Conservation (phyloP, 2,329 filamentous ascomycete genomes). For the Pseudovirgaria hyperparasitica region DNA sequence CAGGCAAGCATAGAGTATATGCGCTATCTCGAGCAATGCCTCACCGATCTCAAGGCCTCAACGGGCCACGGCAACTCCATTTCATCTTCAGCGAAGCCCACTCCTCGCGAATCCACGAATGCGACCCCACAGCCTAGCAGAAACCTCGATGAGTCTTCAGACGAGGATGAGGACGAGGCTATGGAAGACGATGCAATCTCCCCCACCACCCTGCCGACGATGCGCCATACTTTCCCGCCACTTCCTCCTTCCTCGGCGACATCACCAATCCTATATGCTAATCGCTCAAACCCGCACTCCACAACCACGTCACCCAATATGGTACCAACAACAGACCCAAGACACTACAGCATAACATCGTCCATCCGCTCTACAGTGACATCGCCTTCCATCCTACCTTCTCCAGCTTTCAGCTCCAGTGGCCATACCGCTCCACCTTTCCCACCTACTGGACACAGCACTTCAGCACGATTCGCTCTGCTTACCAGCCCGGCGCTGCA, state of each 20-base stretch:
- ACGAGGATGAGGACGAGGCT: constrained; percentile 37
- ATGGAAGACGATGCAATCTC: constrained; percentile 25
- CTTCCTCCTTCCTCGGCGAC: constrained; percentile 4
- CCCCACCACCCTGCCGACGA: constrained; percentile 11
- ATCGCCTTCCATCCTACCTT: constrained; percentile 21
- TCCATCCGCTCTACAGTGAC: constrained; percentile 23
- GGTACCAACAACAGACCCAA: constrained; percentile 29
- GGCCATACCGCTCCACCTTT: constrained; percentile 4
- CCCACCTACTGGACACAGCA: constrained; percentile 3
- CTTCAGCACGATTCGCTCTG: too few species aligned
- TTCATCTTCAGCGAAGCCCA: constrained; percentile 12
- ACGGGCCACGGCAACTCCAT: constrained; percentile 14
- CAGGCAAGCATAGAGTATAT: constrained; percentile 95
- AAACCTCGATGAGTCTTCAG: constrained; percentile 29
- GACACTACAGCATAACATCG: constrained; percentile 32
- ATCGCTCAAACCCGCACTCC: constrained; percentile 8
- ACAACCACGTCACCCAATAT: constrained; percentile 20
- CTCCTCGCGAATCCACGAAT: constrained; percentile 8
- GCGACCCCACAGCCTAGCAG: constrained; percentile 7
- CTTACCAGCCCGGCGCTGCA: constrained; percentile 24
- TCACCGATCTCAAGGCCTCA: constrained; percentile 57
- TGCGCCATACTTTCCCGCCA: constrained; percentile 11
- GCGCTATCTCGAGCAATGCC: constrained; percentile 82
- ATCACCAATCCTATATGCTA: constrained; percentile 3
- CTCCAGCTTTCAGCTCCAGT: constrained; percentile 31